Conservation (phyloP, 73 alveolate genomes). For the Diophrys appendiculata region DNA sequence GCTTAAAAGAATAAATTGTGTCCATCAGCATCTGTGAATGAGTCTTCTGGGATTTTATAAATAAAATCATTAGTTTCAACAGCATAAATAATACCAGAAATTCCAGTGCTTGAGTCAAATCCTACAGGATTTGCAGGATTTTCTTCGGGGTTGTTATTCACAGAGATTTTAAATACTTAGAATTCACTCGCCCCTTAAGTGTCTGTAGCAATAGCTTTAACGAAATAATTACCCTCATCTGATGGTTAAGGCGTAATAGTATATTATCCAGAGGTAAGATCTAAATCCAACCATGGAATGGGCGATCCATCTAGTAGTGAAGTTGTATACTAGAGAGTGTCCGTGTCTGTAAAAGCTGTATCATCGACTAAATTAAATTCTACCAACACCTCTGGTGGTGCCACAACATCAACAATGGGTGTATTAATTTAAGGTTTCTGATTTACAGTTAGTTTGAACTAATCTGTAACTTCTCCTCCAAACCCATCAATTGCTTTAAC, state of each 20-base stretch:
- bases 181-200: neutral
- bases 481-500: neutral
- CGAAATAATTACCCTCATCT: too few relatives aligned
- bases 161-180: neutral
- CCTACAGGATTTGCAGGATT: neutral
- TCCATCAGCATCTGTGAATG: constrained; percentile 13
- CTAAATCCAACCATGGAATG: too few relatives aligned
- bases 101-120: too few relatives aligned
- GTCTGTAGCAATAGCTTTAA: too few relatives aligned
- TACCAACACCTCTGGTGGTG: neutral
- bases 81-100: too few relatives aligned
- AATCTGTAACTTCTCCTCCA: neutral
- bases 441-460: neutral
- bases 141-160: constrained; percentile 10
- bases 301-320: too few relatives aligned
- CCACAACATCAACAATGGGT: neutral
- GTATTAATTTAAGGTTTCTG: neutral
- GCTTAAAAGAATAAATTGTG: too few relatives aligned
- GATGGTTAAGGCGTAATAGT: too few relatives aligned
- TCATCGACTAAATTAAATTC: neutral
- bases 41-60: neutral
- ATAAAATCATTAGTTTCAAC: neutral
- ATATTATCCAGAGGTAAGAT: too few relatives aligned
- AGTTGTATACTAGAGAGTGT: neutral
- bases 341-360: neutral